Conservation (phyloP, 2,329 filamentous ascomycete genomes). For the Fusarium sp. region DNA sequence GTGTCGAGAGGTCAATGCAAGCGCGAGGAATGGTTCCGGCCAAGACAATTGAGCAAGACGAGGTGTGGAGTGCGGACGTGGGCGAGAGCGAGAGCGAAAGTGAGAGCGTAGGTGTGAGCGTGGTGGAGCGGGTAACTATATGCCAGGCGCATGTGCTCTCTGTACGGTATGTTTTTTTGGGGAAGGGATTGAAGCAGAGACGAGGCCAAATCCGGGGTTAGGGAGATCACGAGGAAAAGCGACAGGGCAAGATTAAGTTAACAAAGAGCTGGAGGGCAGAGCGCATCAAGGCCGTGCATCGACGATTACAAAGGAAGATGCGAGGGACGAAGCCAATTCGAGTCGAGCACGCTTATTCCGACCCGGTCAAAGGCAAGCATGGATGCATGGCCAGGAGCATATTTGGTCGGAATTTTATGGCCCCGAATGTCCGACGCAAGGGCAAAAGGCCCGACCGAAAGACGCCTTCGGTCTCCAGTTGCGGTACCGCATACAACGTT, state of each 20-base stretch:
- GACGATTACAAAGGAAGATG: constrained; percentile 40
- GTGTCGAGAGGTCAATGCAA: constrained; percentile 36
- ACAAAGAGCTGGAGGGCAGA: constrained; percentile 14
- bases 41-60: constrained; percentile 41
- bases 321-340: constrained; percentile 44
- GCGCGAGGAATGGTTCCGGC: constrained; percentile 42
- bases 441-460: not conserved
- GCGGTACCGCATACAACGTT: too few species aligned
- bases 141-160: constrained; percentile 36
- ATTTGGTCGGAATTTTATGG: constrained; percentile 42
- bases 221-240: constrained; percentile 32
- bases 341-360: constrained; percentile 40
- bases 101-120: too few species aligned
- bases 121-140: constrained; percentile 45
- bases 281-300: constrained; percentile 40
- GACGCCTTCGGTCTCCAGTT: too few species aligned
- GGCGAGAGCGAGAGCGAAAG: constrained; percentile 7
- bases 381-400: constrained; percentile 23
- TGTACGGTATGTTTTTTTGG: constrained; percentile 25
- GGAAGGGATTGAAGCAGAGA: constrained; percentile 29
- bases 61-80: constrained; percentile 47
- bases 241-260: constrained; percentile 20
- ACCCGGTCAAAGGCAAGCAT: constrained; percentile 25
- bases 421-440: constrained; percentile 34
- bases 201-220: constrained; percentile 31